Percentiles rank a stretch among this genome's conserved stretches.
phyloP scores from a whole-genome alignment of 192 early-diverging fungal species.

The Coemansia sp. region DNA sequence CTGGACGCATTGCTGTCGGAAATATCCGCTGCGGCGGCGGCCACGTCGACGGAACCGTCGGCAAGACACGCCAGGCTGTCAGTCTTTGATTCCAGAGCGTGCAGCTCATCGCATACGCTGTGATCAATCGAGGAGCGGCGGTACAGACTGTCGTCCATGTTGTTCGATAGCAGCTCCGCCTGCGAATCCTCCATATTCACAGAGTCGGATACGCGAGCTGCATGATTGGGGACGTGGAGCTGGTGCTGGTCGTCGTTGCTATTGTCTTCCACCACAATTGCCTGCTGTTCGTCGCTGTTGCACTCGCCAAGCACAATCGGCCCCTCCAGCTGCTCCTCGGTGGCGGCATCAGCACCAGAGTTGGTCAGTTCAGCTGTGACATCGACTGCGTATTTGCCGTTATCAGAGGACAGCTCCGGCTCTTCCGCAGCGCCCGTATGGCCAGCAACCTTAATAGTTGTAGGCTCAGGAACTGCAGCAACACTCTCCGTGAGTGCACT shows the following conservation, averaged over 20 bases:
- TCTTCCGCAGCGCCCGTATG: not conserved
- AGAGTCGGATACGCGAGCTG: not conserved
- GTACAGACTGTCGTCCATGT: conserved; percentile 46
- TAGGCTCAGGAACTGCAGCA: not conserved
- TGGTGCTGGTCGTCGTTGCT: not conserved
- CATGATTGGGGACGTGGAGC: not conserved
- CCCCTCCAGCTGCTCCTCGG: conserved; percentile 36
- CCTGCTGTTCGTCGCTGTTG: not conserved
- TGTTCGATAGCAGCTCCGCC: conserved; percentile 40
- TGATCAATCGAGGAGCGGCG: conserved; percentile 5
- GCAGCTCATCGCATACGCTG: conserved; percentile 20
- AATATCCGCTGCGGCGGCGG: not conserved
- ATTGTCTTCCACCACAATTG: not conserved
- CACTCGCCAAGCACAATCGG: conserved; percentile 4
- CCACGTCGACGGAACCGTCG: not conserved
- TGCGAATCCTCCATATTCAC: conserved; percentile 46
- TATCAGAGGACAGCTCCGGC: not conserved
- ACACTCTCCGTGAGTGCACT: not conserved
- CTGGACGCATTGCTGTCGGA: not conserved
- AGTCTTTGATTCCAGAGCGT: conserved; percentile 21
- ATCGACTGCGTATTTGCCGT: conserved; percentile 12
- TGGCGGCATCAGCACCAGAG: conserved; percentile 2
- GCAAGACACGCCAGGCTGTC: not conserved
- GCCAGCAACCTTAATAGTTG: not conserved
- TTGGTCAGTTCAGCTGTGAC: not conserved